phyloP scores from a whole-genome alignment of 345 rosid genomes.

The Arabidopsis suecica region DNA sequence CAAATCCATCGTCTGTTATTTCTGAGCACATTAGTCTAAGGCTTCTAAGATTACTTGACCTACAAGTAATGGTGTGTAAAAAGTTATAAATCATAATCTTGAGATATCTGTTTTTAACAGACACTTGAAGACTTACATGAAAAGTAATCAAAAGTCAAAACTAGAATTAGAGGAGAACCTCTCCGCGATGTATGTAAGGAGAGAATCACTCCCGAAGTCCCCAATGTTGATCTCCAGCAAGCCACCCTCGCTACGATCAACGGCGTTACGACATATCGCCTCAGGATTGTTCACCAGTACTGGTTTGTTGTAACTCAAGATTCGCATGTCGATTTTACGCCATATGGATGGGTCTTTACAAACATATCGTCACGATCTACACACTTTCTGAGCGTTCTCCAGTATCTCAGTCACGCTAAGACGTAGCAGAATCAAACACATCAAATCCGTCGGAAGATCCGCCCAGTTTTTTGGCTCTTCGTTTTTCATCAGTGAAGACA shows the following conservation, averaged over 20 bases:
- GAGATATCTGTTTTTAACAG: too few relatives aligned
- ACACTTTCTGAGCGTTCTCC: too few relatives aligned
- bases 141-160: too few relatives aligned
- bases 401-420: background rate
- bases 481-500: background rate
- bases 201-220: background rate
- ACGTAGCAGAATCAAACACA: background rate
- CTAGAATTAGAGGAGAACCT: background rate
- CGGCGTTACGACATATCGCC: background rate
- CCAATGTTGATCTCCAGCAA: background rate
- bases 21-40: background rate
- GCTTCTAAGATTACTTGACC: constrained; percentile 1
- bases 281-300: background rate
- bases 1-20: background rate
- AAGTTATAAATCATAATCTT: background rate
- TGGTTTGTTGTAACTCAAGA: too few relatives aligned
- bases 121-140: too few relatives aligned
- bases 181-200: background rate
- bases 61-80: background rate
- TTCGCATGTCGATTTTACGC: too few relatives aligned
- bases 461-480: background rate
- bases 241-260: background rate
- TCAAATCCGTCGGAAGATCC: background rate
- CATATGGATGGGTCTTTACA: too few relatives aligned
- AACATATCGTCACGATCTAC: too few relatives aligned